phyloP scores from a whole-genome alignment of 2,329 filamentous ascomycete genomes.

The Lecanoromycetidae sp. region DNA sequence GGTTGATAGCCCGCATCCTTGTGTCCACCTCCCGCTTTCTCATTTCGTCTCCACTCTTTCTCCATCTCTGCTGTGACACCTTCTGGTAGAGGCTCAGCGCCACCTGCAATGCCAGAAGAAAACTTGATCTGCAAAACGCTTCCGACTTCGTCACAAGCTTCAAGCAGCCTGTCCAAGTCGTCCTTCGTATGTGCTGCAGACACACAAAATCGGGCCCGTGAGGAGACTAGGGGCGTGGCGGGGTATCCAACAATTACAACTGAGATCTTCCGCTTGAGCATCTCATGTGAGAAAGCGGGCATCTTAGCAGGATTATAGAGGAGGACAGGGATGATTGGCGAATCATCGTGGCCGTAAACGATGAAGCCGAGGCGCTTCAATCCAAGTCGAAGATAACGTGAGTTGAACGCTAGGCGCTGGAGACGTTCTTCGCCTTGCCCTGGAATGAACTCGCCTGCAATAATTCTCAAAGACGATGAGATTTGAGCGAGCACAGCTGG shows the following conservation, averaged over 20 bases:
- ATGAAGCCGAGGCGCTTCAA: slow-evolving; percentile 95
- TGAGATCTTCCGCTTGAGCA: slow-evolving; percentile 94
- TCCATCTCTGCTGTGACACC: slow-evolving; percentile 62
- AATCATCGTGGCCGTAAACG: slow-evolving; percentile 94
- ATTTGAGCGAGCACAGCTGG: slow-evolving; percentile 89
- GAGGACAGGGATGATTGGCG: slow-evolving; percentile 85
- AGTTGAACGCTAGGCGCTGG: slow-evolving; percentile 95
- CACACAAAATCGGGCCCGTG: slow-evolving; percentile 88
- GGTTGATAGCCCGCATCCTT: slow-evolving; percentile 41
- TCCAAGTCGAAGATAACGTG: slow-evolving; percentile 89
- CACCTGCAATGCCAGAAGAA: slow-evolving; percentile 88
- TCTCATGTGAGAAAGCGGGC: slow-evolving; percentile 94
- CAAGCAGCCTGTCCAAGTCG: slow-evolving; percentile 78
- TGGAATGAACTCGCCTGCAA: slow-evolving; percentile 73
- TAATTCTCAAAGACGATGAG: slow-evolving; percentile 71
- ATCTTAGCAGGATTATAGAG: slow-evolving; percentile 99
- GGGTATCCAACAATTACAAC: slow-evolving; percentile 96
- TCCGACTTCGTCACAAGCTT: slow-evolving; percentile 84
- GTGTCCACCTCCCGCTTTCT: slow-evolving; percentile 43
- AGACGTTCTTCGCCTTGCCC: slow-evolving; percentile 93
- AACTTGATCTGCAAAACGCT: slow-evolving; percentile 91
- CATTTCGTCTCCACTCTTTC: slow-evolving; percentile 46
- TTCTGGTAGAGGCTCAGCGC: slow-evolving; percentile 62
- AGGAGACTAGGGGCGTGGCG: slow-evolving; percentile 87
- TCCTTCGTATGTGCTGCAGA: slow-evolving; percentile 97